A percentile compares a stretch with the other conserved stretches of the same genome.
Conservation (phyloP, 73 alveolate genomes). For the Blepharisma stoltei region DNA sequence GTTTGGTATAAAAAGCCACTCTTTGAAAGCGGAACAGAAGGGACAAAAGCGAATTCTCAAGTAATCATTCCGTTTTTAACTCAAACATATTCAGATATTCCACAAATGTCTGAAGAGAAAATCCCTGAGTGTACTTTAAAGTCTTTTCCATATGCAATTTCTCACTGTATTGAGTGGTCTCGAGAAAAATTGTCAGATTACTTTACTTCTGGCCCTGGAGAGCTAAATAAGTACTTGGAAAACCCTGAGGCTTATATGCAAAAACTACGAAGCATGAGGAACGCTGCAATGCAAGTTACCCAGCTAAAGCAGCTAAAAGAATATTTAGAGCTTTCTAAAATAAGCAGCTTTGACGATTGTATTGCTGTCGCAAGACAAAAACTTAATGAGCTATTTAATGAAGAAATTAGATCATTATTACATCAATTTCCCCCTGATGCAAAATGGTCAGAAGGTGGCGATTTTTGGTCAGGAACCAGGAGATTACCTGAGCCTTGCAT, state of each 20-base stretch:
- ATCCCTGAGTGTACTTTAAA: constrained; percentile 98
- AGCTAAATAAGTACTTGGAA: constrained; percentile 18
- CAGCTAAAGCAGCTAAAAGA: constrained; percentile 55
- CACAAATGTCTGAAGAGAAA: constrained; percentile 96
- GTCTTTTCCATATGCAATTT: constrained; percentile 98
- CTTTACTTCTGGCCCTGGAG: constrained; percentile 91
- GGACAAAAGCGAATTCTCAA: constrained; percentile 76
- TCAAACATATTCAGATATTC: constrained; percentile 89
- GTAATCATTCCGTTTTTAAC: constrained; percentile 76
- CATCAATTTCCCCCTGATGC: constrained; percentile 97
- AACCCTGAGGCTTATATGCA: background rate
- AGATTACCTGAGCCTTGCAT: constrained; percentile 93
- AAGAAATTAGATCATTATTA: constrained; percentile 80
- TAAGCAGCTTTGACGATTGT: constrained; percentile 40
- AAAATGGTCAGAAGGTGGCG: constrained; percentile 67
- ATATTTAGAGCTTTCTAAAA: constrained; percentile 46
- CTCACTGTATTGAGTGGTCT: constrained; percentile 99
- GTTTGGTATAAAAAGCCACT: constrained; percentile 94
- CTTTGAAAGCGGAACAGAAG: constrained; percentile 96
- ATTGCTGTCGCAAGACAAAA: constrained; percentile 38
- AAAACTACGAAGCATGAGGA: background rate
- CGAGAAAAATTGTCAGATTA: constrained; percentile 92
- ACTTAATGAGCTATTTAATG: constrained; percentile 58
- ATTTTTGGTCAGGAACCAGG: constrained; percentile 99
- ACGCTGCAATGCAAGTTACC: constrained; percentile 43